Evolutionary conservation across 352 stramenopile species (phyloP), one percentile per base, ranked within the genome.

Genomic region (Phytopythium sindhum): DNA sequence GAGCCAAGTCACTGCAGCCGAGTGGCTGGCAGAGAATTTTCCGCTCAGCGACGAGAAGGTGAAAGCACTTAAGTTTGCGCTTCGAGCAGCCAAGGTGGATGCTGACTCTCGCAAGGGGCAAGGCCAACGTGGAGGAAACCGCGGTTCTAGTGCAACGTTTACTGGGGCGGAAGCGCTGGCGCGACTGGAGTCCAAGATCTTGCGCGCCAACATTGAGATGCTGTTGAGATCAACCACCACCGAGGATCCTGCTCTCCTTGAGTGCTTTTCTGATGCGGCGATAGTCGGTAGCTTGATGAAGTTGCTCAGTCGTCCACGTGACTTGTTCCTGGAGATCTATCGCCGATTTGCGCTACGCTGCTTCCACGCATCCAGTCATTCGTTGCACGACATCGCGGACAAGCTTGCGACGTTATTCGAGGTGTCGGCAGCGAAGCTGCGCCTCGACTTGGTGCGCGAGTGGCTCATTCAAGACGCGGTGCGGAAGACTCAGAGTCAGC

Each of bases 21-120:
- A 87, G 60, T 87, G 78, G 76, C 52, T 87, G 24, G 78, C 78
- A 24, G 76, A 85, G 29, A 72, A 80, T 21, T 80, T 87, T 41
- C 60, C 69, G 17, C 61, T 72, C 0, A 58, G 73, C 2, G 61
- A 77, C 24, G 72, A 87, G 17, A 85, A 83, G 15, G 17, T 85
- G 23, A 72, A 74, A 47, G 74, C 74, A 4, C 65, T 87, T 9
- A 62, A 83, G 51, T 85, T 84, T 70, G 78, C 76, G 37, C 54
- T 84, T 2, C 57, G 65, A 41, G 51, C 68, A 47, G 61, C 65
- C 31, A 14, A 67, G 26, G 59, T 35, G 24, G 57, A 63, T 8
- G 41, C 35, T 0, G 21, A 50, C 5, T 50, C 42, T 50, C 19
- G 42, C 48, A 64, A 67, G 44, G 55, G 41, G 0, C 33, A 31